These are phyloP conservation scores for Mortierella sp. DNA, from an alignment of 371 early-diverging fungal species.

Conservation along the genomic window DNA sequence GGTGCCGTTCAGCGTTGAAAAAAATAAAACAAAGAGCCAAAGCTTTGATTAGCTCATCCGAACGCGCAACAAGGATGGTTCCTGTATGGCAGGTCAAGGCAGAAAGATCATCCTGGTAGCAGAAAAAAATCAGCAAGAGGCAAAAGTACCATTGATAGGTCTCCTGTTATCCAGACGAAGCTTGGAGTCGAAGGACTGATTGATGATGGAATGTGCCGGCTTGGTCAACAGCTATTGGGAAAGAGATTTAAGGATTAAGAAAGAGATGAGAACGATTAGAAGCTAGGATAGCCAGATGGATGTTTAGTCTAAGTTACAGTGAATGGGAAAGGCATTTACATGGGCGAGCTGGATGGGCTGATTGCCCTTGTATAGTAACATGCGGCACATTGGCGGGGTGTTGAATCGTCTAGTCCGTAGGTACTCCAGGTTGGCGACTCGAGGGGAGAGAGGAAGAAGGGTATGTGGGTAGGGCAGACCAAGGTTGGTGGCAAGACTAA, in stretches of 20 bases:
- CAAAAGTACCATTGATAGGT: slow-evolving; percentile 77
- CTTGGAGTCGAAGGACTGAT: slow-evolving; percentile 84
- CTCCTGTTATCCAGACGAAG: slow-evolving; percentile 74
- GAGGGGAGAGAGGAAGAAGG: background rate
- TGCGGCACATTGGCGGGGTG: slow-evolving; percentile 73
- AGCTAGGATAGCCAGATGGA: background rate
- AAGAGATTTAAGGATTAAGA: background rate
- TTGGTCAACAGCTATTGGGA: slow-evolving; percentile 42
- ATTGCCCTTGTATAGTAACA: slow-evolving; percentile 80
- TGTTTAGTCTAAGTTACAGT: background rate
- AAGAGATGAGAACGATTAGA: background rate
- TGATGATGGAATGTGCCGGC: slow-evolving; percentile 81
- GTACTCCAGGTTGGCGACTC: slow-evolving; percentile 41
- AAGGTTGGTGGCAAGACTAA: background rate
- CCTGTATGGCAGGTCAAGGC: too few species aligned
- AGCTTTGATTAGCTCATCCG: too few species aligned
- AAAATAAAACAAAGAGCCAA: slow-evolving; percentile 5
- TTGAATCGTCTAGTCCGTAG: slow-evolving; percentile 27
- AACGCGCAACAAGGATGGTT: too few species aligned
- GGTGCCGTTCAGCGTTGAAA: background rate
- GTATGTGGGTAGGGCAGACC: background rate
- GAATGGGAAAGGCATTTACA: slow-evolving; percentile 36
- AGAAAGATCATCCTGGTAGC: too few species aligned
- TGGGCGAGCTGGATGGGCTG: slow-evolving; percentile 80
- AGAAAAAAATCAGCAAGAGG: too few species aligned